Conservation (phyloP, 352 stramenopile species). For the Phytophthora meadii region DNA sequence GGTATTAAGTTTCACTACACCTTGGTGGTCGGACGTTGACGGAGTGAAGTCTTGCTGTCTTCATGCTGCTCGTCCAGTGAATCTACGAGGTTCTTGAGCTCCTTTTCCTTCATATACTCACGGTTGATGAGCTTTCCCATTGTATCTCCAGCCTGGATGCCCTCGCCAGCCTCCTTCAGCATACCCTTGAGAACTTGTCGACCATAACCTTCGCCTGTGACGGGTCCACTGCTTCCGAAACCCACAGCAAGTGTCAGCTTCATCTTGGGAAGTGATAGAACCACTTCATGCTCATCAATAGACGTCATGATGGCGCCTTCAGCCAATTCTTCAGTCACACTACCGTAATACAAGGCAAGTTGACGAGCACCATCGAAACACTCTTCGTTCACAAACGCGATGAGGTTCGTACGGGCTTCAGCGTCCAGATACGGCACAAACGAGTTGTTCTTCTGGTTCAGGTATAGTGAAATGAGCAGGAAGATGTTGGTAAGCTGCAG, state of each 20-base stretch:
- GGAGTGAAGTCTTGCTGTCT: slow-evolving; percentile 41
- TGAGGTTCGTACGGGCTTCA: slow-evolving; percentile 68
- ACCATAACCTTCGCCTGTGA: slow-evolving; percentile 79
- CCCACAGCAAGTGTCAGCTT: slow-evolving; percentile 85
- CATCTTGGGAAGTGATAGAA: slow-evolving; percentile 81
- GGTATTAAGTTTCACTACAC: slow-evolving; percentile 28
- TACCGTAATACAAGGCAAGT: slow-evolving; percentile 86
- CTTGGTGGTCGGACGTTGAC: slow-evolving; percentile 52
- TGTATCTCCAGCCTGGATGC: slow-evolving; percentile 69
- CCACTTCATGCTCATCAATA: slow-evolving; percentile 85
- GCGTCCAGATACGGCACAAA: slow-evolving; percentile 86
- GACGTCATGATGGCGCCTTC: slow-evolving; percentile 65
- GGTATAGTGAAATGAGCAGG: slow-evolving; percentile 80
- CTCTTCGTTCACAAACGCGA: slow-evolving; percentile 80
- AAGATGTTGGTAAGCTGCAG: slow-evolving; percentile 94
- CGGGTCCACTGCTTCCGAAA: slow-evolving; percentile 78
- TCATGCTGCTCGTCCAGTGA: slow-evolving; percentile 42
- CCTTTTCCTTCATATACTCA: slow-evolving; percentile 71
- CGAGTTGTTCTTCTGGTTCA: slow-evolving; percentile 64
- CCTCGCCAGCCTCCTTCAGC: slow-evolving; percentile 65
- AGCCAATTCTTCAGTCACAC: slow-evolving; percentile 78
- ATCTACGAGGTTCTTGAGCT: slow-evolving; percentile 46
- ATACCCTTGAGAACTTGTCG: slow-evolving; percentile 73
- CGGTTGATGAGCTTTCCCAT: slow-evolving; percentile 81
- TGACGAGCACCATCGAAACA: slow-evolving; percentile 78